phyloP scores from a whole-genome alignment of 2,329 filamentous ascomycete species.

The Didymosphaeria variabile region DNA sequence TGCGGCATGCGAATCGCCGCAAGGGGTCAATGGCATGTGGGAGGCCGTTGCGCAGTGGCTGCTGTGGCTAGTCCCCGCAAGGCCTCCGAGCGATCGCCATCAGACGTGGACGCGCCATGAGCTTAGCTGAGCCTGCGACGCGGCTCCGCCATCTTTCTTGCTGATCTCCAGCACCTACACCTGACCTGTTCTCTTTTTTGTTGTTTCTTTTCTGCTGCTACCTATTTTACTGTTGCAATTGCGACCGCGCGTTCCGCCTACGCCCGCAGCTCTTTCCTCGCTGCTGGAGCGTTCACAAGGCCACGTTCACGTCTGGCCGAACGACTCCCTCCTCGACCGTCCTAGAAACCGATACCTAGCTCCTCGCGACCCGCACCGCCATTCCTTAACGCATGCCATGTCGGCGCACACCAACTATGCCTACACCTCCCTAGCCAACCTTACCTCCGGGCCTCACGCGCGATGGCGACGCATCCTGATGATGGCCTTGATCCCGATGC shows the following conservation, averaged over 20 bases:
- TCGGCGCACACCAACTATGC: slow-evolving; percentile 30
- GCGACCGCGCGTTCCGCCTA: slow-evolving; percentile 1
- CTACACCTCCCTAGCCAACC: slow-evolving; percentile 41
- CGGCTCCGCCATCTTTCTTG: slow-evolving; percentile 2
- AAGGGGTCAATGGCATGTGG: slow-evolving; percentile 10
- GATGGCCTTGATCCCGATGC: slow-evolving; percentile 42
- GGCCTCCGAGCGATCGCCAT: neutral
- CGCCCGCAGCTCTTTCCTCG: slow-evolving; percentile 4
- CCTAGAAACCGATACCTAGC: neutral
- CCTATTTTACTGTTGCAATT: neutral
- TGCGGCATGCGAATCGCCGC: neutral
- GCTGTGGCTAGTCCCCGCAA: slow-evolving; percentile 10
- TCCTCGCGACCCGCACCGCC: neutral
- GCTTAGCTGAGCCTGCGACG: slow-evolving; percentile 15
- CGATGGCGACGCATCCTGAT: slow-evolving; percentile 47
- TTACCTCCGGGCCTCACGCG: slow-evolving; percentile 40
- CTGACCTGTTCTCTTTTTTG: neutral
- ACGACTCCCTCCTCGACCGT: neutral
- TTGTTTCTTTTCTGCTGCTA: neutral
- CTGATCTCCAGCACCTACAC: slow-evolving; percentile 1
- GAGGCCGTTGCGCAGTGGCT: neutral
- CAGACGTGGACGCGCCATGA: slow-evolving; percentile 7
- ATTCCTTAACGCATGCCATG: slow-evolving; percentile 16
- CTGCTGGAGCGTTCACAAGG: neutral
- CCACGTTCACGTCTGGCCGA: neutral